A percentile compares a stretch with the other conserved stretches of the same genome.
phyloP scores from a whole-genome alignment of 2,329 filamentous ascomycete species.

The Apiospora rasikravindrae region DNA sequence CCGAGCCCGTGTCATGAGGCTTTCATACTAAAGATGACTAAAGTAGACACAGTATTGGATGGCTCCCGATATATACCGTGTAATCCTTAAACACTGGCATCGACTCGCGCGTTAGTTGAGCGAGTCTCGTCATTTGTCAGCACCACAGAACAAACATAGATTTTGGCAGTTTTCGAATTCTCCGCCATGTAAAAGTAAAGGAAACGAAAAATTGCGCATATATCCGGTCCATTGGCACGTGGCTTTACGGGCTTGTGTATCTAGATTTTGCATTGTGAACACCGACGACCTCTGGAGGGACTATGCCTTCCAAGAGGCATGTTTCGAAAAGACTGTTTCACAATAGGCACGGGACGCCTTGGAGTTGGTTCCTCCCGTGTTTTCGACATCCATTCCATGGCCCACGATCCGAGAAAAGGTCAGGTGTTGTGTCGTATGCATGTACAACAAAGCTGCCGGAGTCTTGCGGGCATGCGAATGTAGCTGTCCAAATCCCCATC shows the following conservation, averaged over 20 bases:
- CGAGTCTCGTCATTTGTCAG: neutral
- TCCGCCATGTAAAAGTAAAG: too few relatives aligned
- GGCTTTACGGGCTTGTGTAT: neutral
- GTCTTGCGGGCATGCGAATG: neutral
- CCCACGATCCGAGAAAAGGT: neutral
- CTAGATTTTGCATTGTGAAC: neutral
- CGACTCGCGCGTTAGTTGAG: neutral
- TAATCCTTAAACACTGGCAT: neutral
- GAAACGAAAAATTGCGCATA: neutral
- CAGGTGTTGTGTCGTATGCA: neutral
- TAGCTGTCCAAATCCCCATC: neutral
- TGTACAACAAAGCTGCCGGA: neutral
- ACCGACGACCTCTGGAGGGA: neutral
- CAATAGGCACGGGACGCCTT: neutral
- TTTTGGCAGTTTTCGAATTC: neutral
- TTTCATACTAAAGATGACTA: neutral
- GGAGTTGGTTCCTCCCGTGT: neutral
- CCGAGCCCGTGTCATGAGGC: conserved; percentile 10
- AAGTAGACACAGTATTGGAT: neutral
- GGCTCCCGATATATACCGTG: neutral
- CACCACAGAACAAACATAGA: neutral
- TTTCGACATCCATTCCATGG: neutral
- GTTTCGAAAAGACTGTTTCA: neutral
- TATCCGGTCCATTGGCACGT: neutral
- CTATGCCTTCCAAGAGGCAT: neutral